These are phyloP conservation scores for Naganishia albida DNA, from an alignment of 1,284 basidiomycete genomes.

Conservation along the genomic window DNA sequence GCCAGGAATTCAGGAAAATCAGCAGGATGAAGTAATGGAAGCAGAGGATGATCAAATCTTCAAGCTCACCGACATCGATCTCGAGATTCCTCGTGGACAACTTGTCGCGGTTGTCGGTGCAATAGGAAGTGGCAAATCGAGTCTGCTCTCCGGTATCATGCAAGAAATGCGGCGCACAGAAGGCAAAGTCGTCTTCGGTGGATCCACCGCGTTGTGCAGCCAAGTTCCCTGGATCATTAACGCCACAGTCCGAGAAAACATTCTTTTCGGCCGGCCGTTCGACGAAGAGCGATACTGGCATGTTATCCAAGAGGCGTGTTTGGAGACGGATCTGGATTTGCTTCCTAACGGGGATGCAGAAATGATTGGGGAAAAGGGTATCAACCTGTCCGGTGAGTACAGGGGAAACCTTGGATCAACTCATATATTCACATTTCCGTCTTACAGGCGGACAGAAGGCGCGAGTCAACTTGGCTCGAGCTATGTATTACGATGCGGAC, in stretches of 20 bases:
- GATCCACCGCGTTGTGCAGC: constrained; percentile 71
- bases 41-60: constrained; percentile 58
- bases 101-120: constrained; percentile 76
- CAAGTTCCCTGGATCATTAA: constrained; percentile 80
- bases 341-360: constrained; percentile 80
- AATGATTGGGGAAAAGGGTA: constrained; percentile 82
- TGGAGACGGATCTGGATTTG: constrained; percentile 77
- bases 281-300: constrained; percentile 77
- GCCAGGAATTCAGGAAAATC: constrained; percentile 11
- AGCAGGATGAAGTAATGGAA: constrained; percentile 32
- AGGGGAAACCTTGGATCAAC: constrained; percentile 4
- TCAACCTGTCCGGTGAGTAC: constrained; percentile 50
- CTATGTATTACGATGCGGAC: constrained; percentile 80
- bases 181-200: constrained; percentile 66
- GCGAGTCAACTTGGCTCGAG: constrained; percentile 68
- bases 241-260: constrained; percentile 71
- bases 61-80: constrained; percentile 62
- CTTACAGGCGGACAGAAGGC: constrained; percentile 75
- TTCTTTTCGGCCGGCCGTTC: constrained; percentile 78
- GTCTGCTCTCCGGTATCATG: constrained; percentile 65
- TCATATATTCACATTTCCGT: background rate
- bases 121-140: constrained; percentile 69
- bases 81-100: constrained; percentile 69
- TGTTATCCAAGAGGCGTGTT: constrained; percentile 70
- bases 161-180: constrained; percentile 71